Conservation (phyloP, 805 yeast species). For the Sugiyamaella americana region DNA sequence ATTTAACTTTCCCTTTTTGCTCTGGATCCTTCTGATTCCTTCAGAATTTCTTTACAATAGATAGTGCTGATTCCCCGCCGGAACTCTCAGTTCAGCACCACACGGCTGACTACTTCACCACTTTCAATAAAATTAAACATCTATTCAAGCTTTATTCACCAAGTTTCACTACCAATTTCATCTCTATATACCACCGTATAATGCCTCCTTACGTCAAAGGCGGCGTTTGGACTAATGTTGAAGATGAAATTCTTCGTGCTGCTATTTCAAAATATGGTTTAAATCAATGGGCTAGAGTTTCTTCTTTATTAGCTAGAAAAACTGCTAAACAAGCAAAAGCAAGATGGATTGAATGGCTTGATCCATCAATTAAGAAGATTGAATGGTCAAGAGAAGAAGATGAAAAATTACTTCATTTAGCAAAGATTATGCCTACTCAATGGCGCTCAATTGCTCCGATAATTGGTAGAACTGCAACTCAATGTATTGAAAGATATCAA, state of each 20-base stretch:
- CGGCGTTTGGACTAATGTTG: conserved; percentile 81
- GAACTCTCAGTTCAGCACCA: no score
- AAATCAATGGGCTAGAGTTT: conserved; percentile 91
- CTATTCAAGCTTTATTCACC: no score
- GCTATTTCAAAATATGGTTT: conserved; percentile 91
- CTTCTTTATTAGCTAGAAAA: conserved; percentile 77
- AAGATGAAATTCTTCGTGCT: conserved; percentile 82
- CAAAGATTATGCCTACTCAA: conserved; percentile 76
- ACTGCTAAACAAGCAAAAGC: conserved; percentile 89
- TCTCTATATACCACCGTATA: no score
- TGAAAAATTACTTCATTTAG: conserved; percentile 57
- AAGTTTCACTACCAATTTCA: no score
- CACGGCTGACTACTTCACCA: no score
- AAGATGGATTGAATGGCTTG: conserved; percentile 85
- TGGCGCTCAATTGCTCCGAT: conserved; percentile 88
- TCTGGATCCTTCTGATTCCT: no score
- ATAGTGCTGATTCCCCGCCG: no score
- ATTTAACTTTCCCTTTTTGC: no score
- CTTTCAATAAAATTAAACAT: no score
- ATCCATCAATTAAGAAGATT: conserved; percentile 57
- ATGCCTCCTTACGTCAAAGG: conserved; percentile 58
- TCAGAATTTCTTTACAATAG: no score
- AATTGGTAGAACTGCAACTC: conserved; percentile 79
- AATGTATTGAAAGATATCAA: conserved; percentile 82
- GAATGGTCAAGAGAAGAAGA: conserved; percentile 79